phyloP scores from a whole-genome alignment of 148 eudicot genomes.

The Silene conica region DNA sequence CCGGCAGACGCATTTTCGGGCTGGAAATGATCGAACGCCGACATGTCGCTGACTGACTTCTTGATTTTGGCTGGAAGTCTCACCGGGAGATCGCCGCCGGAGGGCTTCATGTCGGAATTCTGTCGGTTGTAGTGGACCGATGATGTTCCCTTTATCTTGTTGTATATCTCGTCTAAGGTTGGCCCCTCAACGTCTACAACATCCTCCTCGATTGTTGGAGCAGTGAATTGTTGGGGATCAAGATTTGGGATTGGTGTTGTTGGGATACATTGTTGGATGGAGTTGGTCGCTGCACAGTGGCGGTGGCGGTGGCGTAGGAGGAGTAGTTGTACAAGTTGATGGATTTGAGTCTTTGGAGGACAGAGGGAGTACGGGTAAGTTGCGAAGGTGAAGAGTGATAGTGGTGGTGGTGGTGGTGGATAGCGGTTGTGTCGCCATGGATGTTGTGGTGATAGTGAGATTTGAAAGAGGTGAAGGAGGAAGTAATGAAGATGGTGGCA shows the following conservation, averaged over 20 bases:
- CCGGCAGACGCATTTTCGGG: constrained; percentile 15
- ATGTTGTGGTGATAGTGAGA: background rate
- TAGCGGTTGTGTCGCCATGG: background rate
- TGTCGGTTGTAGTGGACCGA: constrained; percentile 33
- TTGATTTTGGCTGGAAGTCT: constrained; percentile 50
- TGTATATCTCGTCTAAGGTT: constrained; percentile 64
- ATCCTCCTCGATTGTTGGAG: constrained; percentile 3
- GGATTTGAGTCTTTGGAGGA: constrained; percentile 65
- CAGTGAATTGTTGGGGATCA: no score
- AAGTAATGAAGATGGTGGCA: constrained; percentile 64
- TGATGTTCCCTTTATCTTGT: constrained; percentile 21
- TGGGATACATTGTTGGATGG: no score
- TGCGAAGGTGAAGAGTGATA: no score
- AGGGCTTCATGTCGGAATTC: constrained; percentile 51
- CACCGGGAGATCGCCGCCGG: constrained; percentile 39
- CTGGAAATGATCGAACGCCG: constrained; percentile 25
- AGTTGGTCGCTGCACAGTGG: no score
- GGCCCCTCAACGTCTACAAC: constrained; percentile 26
- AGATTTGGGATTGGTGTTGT: no score
- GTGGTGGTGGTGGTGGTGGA: constrained; percentile 9
- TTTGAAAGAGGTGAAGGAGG: constrained; percentile 36
- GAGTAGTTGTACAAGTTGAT: constrained; percentile 40
- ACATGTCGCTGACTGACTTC: constrained; percentile 54
- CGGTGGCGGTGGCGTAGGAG: constrained; percentile 9
- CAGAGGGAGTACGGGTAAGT: constrained; percentile 44